Conservation (phyloP, 2,329 filamentous ascomycete species). For the Chalaropsis thielavioides region DNA sequence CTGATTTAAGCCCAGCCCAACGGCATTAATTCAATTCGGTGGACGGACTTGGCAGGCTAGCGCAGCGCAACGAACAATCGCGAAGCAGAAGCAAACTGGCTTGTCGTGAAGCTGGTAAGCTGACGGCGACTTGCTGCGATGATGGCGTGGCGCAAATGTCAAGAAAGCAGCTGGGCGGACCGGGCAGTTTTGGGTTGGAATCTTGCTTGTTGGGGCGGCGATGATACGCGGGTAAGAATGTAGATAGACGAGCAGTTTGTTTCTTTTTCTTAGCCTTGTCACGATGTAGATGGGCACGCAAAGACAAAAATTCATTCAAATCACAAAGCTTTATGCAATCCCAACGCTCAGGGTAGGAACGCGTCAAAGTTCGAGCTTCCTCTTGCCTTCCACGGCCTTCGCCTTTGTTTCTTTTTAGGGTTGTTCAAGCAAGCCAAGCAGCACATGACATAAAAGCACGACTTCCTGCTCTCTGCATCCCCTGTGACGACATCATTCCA, state of each 20-base stretch:
- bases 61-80: not conserved
- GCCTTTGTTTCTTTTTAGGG: constrained; percentile 1
- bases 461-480: not conserved
- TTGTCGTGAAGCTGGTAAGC: too few species aligned
- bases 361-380: not conserved
- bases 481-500: constrained; percentile 3
- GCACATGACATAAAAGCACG: not conserved
- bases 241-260: not conserved
- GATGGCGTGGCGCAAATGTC: not conserved
- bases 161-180: not conserved
- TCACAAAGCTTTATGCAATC: not conserved
- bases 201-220: not conserved
- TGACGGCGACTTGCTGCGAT: too few species aligned
- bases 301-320: not conserved
- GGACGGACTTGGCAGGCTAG: not conserved
- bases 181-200: not conserved
- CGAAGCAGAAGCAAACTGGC: not conserved
- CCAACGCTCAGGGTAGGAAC: not conserved
- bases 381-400: not conserved
- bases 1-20: constrained; percentile 1
- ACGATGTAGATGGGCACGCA: not conserved
- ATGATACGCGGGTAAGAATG: not conserved
- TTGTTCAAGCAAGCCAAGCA: not conserved
- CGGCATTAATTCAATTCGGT: not conserved
- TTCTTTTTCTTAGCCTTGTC: not conserved